These are phyloP conservation scores for Anthracocystis walkeri DNA, from an alignment of 1,284 basidiomycete species.

Conservation along the genomic window DNA sequence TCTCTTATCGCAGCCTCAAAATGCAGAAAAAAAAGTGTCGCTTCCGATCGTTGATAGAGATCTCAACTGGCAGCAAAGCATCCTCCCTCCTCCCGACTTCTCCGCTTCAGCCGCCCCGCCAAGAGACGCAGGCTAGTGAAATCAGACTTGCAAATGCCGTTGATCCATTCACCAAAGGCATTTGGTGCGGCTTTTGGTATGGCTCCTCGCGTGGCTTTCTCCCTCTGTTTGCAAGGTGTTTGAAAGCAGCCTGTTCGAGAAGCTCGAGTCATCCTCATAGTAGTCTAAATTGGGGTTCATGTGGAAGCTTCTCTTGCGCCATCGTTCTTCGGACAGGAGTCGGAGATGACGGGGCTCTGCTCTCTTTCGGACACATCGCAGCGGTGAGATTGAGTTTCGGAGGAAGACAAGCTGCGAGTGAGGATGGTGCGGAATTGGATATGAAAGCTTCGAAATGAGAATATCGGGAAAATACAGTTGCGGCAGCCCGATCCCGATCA, in stretches of 20 bases:
- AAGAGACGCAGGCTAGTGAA: background rate
- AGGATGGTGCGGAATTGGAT: too few species aligned
- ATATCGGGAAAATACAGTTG: background rate
- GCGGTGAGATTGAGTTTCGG: too few species aligned
- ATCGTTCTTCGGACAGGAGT: too few species aligned
- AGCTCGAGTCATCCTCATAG: conserved; percentile 10
- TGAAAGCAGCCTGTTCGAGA: background rate
- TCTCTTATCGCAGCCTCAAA: conserved; percentile 4
- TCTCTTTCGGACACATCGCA: too few species aligned
- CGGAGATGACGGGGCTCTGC: too few species aligned
- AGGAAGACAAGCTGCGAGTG: too few species aligned
- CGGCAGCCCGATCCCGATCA: background rate
- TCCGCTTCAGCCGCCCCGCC: background rate
- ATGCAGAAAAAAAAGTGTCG: background rate
- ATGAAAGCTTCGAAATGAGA: background rate
- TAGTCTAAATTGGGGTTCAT: too few species aligned
- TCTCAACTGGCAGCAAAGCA: conserved; percentile 7
- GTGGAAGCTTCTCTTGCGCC: too few species aligned
- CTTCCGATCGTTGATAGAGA: conserved; percentile 12
- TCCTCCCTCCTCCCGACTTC: background rate
- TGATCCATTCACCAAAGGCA: conserved; percentile 2
- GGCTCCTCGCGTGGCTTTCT: background rate
- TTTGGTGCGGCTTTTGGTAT: conserved; percentile 8
- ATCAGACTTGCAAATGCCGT: conserved; percentile 18
- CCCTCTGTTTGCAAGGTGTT: background rate